phyloP scores from a whole-genome alignment of 2,329 filamentous ascomycete species.

The Macrophomina tecta region DNA sequence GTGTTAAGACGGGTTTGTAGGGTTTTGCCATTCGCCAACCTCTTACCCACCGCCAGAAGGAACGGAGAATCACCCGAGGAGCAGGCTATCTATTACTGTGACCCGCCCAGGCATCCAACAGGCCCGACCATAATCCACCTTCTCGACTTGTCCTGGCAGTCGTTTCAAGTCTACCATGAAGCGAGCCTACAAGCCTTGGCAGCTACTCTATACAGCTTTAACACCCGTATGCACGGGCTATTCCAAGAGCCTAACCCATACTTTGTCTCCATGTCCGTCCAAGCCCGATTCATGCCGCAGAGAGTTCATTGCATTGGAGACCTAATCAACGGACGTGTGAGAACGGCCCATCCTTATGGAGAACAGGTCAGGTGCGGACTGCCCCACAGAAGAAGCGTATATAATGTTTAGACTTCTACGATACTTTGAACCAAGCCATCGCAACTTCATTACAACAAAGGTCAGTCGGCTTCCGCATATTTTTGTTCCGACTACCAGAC shows the following conservation, averaged over 20 bases:
- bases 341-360: not conserved
- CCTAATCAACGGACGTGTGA: not conserved
- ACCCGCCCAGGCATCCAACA: too few species aligned
- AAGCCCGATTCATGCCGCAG: not conserved
- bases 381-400: slow-evolving; percentile 3
- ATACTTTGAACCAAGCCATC: not conserved
- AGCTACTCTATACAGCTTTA: not conserved
- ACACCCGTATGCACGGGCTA: slow-evolving; percentile 11
- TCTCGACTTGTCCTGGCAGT: not conserved
- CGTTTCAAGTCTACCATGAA: not conserved
- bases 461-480: not conserved
- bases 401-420: slow-evolving; percentile 7
- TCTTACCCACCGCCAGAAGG: too few species aligned
- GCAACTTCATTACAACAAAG: not conserved
- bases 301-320: not conserved
- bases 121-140: too few species aligned
- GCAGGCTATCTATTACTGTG: not conserved
- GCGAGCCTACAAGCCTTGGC: not conserved
- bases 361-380: not conserved
- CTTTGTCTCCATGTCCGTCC: not conserved
- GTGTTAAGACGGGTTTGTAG: too few species aligned
- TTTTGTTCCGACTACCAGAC: too few species aligned
- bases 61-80: too few species aligned
- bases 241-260: not conserved
- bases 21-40: too few species aligned